Percentiles rank a stretch among this genome's conserved stretches.
Conservation (phyloP, 2,329 filamentous ascomycete genomes). For the Chaetothyriales sp. region DNA sequence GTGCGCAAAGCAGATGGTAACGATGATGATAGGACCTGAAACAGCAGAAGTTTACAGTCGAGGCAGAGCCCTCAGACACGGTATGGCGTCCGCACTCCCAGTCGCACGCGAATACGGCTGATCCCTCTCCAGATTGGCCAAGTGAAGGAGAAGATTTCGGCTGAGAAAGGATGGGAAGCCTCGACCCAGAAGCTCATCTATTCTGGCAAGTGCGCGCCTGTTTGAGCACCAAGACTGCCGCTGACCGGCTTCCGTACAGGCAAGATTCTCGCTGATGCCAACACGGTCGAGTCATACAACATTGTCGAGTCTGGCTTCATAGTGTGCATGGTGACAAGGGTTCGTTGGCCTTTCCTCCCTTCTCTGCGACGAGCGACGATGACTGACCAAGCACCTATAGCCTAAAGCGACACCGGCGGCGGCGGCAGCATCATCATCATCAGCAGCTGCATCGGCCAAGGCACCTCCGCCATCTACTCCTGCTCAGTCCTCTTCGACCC, state of each 20-base stretch:
- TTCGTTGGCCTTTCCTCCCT: slow-evolving; percentile 31
- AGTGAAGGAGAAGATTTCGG: slow-evolving; percentile 82
- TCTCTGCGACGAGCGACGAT: not conserved
- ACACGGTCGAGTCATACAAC: slow-evolving; percentile 90
- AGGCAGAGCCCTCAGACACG: slow-evolving; percentile 81
- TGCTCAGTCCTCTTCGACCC: slow-evolving; percentile 30
- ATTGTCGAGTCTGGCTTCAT: slow-evolving; percentile 99
- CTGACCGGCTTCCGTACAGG: slow-evolving; percentile 37
- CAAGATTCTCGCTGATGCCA: slow-evolving; percentile 96
- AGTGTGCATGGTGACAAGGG: slow-evolving; percentile 97
- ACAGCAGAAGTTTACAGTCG: slow-evolving; percentile 95
- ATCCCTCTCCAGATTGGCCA: slow-evolving; percentile 52
- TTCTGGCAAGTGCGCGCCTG: slow-evolving; percentile 50
- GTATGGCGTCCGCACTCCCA: slow-evolving; percentile 31
- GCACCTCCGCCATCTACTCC: slow-evolving; percentile 41
- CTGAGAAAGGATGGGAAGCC: slow-evolving; percentile 88
- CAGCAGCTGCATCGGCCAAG: slow-evolving; percentile 23
- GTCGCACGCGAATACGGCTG: slow-evolving; percentile 5
- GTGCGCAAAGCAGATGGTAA: slow-evolving; percentile 17
- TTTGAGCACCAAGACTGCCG: not conserved
- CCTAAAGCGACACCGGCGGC: slow-evolving; percentile 51
- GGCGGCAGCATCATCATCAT: slow-evolving; percentile 6
- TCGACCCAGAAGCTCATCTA: slow-evolving; percentile 93
- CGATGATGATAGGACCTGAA: slow-evolving; percentile 62
- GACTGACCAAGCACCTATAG: slow-evolving; percentile 27